Conservation (phyloP, 805 yeast species). For the Yamadazyma philogaea region DNA sequence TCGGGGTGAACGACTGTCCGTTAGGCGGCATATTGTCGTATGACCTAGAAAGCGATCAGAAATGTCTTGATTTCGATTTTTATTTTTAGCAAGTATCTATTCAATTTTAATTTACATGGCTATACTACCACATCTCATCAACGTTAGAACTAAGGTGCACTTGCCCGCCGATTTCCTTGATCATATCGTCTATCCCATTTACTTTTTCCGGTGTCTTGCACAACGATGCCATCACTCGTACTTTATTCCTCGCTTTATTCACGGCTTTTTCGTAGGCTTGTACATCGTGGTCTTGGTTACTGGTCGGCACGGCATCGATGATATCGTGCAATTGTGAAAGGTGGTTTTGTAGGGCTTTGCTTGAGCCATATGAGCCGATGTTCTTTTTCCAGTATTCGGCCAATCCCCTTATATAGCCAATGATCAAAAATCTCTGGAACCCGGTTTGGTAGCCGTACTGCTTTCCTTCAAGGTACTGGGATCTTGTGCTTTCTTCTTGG, state of each 20-base stretch:
- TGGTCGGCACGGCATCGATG: conserved; percentile 17
- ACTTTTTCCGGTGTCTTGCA: conserved; percentile 30
- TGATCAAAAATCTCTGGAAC: conserved; percentile 61
- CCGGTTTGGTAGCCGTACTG: conserved; percentile 82
- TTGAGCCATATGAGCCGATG: conserved; percentile 17
- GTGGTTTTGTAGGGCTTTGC: conserved; percentile 20
- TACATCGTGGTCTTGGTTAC: conserved; percentile 56
- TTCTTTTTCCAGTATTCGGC: conserved; percentile 35
- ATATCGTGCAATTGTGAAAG: conserved; percentile 29
- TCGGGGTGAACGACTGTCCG: conserved; percentile 54
- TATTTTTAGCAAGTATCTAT: conserved; percentile 6
- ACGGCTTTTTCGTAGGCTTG: conserved; percentile 51
- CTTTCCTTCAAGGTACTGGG: conserved; percentile 72
- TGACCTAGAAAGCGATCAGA: conserved; percentile 32
- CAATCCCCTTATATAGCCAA: conserved; percentile 67
- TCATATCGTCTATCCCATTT: conserved; percentile 27
- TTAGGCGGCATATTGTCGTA: conserved; percentile 58
- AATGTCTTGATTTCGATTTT: conserved; percentile 40
- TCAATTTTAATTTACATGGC: neutral
- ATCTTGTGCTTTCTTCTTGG: conserved; percentile 51
- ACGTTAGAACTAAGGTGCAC: conserved; percentile 34
- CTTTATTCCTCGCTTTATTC: conserved; percentile 57
- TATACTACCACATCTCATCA: conserved; percentile 42
- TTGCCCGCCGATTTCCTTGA: conserved; percentile 38
- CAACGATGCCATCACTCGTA: conserved; percentile 47